phyloP scores from a whole-genome alignment of 768 basidiomycete genomes.

The Imleria badia region DNA sequence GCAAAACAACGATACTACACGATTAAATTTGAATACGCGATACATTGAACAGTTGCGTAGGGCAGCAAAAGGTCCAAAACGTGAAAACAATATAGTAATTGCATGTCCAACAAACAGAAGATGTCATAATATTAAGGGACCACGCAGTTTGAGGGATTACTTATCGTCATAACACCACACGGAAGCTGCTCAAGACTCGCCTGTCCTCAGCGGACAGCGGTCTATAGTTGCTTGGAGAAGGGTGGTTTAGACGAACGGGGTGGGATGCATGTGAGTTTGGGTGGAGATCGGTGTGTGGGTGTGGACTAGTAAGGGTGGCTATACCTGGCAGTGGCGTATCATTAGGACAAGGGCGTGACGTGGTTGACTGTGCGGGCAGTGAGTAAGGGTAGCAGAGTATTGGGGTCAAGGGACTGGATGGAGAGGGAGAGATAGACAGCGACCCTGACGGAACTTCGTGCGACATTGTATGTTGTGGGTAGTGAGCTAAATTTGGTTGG shows the following conservation, averaged over 20 bases:
- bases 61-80: not conserved
- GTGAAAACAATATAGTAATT: not conserved
- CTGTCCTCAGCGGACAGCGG: conserved; percentile 56
- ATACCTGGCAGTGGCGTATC: conserved; percentile 26
- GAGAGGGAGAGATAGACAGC: conserved; percentile 14
- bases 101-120: not conserved
- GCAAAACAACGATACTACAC: too few species aligned
- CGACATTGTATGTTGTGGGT: conserved; percentile 8
- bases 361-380: not conserved
- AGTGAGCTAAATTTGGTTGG: conserved; percentile 2
- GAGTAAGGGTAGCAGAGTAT: conserved; percentile 9
- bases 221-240: conserved; percentile 33
- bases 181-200: conserved; percentile 55
- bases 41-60: conserved; percentile 1
- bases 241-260: conserved; percentile 22
- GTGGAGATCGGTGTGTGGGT: not conserved
- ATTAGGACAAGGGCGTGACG: conserved; percentile 3
- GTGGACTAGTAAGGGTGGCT: conserved; percentile 13
- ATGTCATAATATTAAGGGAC: conserved; percentile 4
- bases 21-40: not conserved
- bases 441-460: conserved; percentile 15
- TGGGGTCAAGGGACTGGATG: conserved; percentile 13
- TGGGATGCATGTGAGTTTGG: conserved; percentile 2
- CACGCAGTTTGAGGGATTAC: not conserved
- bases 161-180: conserved; percentile 44